Conservation (phyloP, 1,284 basidiomycete species). For the Wolfiporia cocos region DNA sequence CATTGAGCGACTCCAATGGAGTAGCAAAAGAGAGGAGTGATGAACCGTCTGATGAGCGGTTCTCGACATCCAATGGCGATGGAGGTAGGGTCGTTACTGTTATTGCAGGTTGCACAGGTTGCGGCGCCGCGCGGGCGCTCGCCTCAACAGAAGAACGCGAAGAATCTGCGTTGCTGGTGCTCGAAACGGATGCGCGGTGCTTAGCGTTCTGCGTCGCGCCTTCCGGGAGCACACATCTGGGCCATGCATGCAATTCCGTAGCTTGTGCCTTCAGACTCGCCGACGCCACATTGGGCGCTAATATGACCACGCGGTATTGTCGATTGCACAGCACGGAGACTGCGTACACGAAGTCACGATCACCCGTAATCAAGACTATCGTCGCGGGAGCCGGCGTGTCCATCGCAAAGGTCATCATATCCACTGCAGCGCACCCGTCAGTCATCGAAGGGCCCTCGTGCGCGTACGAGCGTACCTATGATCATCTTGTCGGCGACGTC, state of each 20-base stretch:
- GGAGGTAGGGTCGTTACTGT: too few species aligned
- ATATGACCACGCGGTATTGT: constrained; percentile 39
- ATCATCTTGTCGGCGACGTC: constrained; percentile 39
- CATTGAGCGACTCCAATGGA: neutral
- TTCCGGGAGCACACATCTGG: constrained; percentile 28
- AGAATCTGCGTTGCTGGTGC: constrained; percentile 2
- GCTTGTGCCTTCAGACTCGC: constrained; percentile 48
- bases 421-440: constrained; percentile 31
- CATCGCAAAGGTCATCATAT: constrained; percentile 52
- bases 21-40: too few species aligned
- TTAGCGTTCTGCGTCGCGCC: constrained; percentile 1
- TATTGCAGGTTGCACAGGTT: neutral
- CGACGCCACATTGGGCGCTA: constrained; percentile 15
- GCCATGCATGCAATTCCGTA: constrained; percentile 46
- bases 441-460: neutral
- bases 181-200: neutral
- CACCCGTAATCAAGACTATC: constrained; percentile 48
- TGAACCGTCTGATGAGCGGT: too few species aligned
- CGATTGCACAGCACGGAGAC: constrained; percentile 43
- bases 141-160: neutral
- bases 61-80: too few species aligned
- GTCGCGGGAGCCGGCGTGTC: constrained; percentile 44
- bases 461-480: constrained; percentile 18
- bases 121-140: neutral
- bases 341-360: constrained; percentile 53